Evolutionary conservation across 768 basidiomycete species (phyloP).

Genomic region (Fomitopsis pulvina): DNA sequence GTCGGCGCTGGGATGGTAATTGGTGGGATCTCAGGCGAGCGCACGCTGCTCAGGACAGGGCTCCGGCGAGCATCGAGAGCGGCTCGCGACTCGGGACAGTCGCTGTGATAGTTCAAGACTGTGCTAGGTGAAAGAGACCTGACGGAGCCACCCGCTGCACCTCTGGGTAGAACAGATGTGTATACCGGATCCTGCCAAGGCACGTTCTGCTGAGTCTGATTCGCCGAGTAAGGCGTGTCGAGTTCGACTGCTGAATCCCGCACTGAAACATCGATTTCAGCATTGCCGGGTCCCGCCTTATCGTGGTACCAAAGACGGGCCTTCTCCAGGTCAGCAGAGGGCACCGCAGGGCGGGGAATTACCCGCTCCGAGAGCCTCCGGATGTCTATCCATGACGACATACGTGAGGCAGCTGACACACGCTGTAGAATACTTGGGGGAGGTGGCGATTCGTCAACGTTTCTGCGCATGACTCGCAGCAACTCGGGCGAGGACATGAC

Average conservation of each 20-base stretch:
- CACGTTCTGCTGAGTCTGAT: slow-evolving; percentile 9
- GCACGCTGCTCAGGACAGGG: background rate
- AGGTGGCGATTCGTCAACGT: background rate
- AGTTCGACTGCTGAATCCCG: background rate
- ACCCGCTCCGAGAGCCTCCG: slow-evolving; percentile 22
- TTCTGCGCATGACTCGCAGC: background rate
- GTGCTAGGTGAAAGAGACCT: background rate
- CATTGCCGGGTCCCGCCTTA: slow-evolving; percentile 21
- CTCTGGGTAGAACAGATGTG: slow-evolving; percentile 5
- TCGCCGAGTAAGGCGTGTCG: background rate
- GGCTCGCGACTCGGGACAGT: background rate
- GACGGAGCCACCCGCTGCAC: background rate
- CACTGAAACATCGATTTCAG: background rate
- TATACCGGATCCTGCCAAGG: slow-evolving; percentile 15
- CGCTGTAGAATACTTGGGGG: background rate
- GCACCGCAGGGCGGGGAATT: slow-evolving; percentile 1
- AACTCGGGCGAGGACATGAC: slow-evolving; percentile 10
- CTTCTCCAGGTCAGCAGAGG: slow-evolving; percentile 19
- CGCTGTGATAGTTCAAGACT: slow-evolving; percentile 1
- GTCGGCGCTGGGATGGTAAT: slow-evolving; percentile 1
- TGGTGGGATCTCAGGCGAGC: background rate
- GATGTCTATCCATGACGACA: slow-evolving; percentile 34
- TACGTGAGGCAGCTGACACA: slow-evolving; percentile 4
- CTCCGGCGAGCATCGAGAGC: background rate
- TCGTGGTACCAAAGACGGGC: slow-evolving; percentile 26